These are phyloP conservation scores for Coprinopsis sp. DNA, from an alignment of 768 basidiomycete species.

Conservation along the genomic window DNA sequence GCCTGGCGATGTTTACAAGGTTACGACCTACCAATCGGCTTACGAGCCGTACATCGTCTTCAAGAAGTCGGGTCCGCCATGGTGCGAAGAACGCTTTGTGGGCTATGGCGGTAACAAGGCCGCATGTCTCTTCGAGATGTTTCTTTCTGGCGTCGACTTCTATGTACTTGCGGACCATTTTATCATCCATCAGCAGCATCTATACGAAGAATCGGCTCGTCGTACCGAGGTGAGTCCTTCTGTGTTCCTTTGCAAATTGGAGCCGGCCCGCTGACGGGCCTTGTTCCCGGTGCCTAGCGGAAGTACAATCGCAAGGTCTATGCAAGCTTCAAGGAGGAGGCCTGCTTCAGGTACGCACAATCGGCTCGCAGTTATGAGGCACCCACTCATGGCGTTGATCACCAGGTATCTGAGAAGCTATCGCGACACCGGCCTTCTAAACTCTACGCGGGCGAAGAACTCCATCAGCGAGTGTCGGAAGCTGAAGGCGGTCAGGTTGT, in stretches of 20 bases:
- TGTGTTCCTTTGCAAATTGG: conserved; percentile 15
- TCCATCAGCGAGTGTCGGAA: conserved; percentile 61
- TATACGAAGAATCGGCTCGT: conserved; percentile 72
- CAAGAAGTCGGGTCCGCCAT: conserved; percentile 69
- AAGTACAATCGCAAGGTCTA: conserved; percentile 61
- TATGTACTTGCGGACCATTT: conserved; percentile 87
- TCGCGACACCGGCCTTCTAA: conserved; percentile 45
- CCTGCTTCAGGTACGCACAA: conserved; percentile 53
- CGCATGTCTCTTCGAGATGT: conserved; percentile 89
- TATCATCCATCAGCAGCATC: conserved; percentile 81
- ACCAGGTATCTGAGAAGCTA: conserved; percentile 63
- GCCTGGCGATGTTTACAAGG: conserved; percentile 69
- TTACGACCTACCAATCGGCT: conserved; percentile 71
- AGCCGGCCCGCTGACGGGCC: not conserved
- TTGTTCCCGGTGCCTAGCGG: conserved; percentile 1
- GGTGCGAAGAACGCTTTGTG: conserved; percentile 89
- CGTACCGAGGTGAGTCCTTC: conserved; percentile 40
- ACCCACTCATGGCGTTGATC: too few relatives aligned
- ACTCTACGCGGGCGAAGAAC: conserved; percentile 48
- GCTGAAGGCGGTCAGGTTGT: conserved; percentile 45
- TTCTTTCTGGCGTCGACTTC: conserved; percentile 78
- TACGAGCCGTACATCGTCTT: conserved; percentile 90
- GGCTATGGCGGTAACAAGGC: conserved; percentile 94
- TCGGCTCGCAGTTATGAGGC: not conserved
- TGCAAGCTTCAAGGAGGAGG: conserved; percentile 68